Evolutionary conservation across 73 alveolate genomes (phyloP).

Genomic region (Paramecium pentaurelia): DNA sequence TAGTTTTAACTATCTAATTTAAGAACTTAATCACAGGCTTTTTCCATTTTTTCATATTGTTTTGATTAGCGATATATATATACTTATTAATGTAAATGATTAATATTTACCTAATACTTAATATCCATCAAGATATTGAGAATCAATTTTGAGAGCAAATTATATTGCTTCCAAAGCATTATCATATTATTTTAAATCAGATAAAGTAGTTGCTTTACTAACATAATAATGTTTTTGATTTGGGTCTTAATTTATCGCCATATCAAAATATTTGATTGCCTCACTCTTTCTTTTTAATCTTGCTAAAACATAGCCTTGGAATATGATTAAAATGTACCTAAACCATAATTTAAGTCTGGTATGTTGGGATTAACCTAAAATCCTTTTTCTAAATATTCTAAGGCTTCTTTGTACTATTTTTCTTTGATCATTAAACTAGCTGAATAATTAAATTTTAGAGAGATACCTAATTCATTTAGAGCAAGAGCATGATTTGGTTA

Average conservation of each 20-base stretch:
- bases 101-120: not conserved
- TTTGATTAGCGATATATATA: not conserved
- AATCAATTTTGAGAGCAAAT: not conserved
- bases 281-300: not conserved
- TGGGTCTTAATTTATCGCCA: not conserved
- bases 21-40: not conserved
- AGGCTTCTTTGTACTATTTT: not conserved
- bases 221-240: not conserved
- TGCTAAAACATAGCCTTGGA: not conserved
- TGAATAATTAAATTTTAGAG: not conserved
- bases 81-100: not conserved
- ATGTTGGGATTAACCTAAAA: not conserved
- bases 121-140: not conserved
- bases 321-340: not conserved
- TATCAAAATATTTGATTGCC: not conserved
- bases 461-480: not conserved
- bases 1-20: not conserved
- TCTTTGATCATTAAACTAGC: not conserved
- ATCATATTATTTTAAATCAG: not conserved
- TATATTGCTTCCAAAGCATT: not conserved
- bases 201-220: not conserved
- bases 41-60: not conserved
- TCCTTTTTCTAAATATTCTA: not conserved
- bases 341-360: not conserved
- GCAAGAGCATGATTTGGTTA: not conserved